These are phyloP conservation scores for Chlorella sp. DNA, from an alignment of 139 green algal genomes.

Conservation along the genomic window DNA sequence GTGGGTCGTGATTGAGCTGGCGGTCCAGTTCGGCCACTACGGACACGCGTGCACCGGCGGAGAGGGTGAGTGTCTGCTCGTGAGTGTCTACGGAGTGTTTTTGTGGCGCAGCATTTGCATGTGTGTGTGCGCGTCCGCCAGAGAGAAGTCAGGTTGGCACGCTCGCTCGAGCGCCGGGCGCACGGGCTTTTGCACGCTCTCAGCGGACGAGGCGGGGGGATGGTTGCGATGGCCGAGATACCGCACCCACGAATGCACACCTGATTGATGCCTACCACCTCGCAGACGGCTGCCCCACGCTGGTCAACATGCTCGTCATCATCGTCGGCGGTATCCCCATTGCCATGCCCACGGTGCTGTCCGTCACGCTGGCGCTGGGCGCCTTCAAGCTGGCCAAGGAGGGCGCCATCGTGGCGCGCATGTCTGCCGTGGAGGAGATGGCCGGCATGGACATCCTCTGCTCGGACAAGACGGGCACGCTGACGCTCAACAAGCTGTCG, in stretches of 20 bases:
- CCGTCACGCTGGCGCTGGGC: slow-evolving; percentile 82
- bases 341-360: slow-evolving; percentile 89
- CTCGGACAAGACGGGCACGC: slow-evolving; percentile 89
- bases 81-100: too few species aligned
- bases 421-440: slow-evolving; percentile 88
- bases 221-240: too few species aligned
- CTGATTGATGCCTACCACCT: too few species aligned
- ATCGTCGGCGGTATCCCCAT: slow-evolving; percentile 90
- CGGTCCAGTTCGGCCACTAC: slow-evolving; percentile 70
- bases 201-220: too few species aligned
- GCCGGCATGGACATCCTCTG: slow-evolving; percentile 87
- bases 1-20: slow-evolving; percentile 69
- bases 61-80: slow-evolving; percentile 53
- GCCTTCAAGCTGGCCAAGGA: slow-evolving; percentile 75
- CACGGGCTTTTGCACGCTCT: too few species aligned
- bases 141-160: too few species aligned
- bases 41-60: slow-evolving; percentile 51
- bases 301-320: slow-evolving; percentile 86
- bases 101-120: too few species aligned
- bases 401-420: slow-evolving; percentile 84
- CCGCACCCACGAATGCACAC: too few species aligned
- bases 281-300: slow-evolving; percentile 66
- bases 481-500: slow-evolving; percentile 77
- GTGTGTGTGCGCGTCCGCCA: too few species aligned
- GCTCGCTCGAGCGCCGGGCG: too few species aligned